Evolutionary conservation across 2,329 filamentous ascomycete species (phyloP).

Genomic region (Sporothrix humicola): DNA sequence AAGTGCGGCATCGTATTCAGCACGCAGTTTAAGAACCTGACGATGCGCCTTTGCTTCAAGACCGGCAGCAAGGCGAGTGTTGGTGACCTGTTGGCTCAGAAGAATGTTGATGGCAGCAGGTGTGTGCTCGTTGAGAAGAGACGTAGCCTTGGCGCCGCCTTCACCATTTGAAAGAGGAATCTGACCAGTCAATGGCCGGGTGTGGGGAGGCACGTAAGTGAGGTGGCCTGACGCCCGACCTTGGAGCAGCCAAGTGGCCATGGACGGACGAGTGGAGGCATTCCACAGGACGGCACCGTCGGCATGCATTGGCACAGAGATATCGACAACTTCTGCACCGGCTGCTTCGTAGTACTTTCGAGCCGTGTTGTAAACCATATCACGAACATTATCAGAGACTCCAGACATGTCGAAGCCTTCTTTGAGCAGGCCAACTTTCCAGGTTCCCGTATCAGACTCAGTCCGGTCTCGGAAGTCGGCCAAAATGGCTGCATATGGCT

Average conservation of each 20-base stretch:
- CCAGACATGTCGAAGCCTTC: constrained; percentile 51
- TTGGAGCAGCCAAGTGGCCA: constrained; percentile 43
- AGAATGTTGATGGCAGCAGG: constrained; percentile 54
- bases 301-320: constrained; percentile 55
- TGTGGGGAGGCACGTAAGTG: constrained; percentile 44
- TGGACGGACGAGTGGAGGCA: constrained; percentile 45
- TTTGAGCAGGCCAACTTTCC: constrained; percentile 53
- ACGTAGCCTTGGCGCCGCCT: constrained; percentile 44
- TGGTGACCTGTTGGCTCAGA: constrained; percentile 46
- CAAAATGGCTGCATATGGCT: constrained; percentile 44
- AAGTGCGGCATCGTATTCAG: constrained; percentile 55
- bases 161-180: constrained; percentile 44
- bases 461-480: constrained; percentile 37
- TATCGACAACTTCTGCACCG: constrained; percentile 52
- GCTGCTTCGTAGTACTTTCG: constrained; percentile 46
- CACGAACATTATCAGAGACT: constrained; percentile 47
- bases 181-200: constrained; percentile 42
- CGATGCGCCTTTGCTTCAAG: constrained; percentile 54
- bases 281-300: constrained; percentile 57
- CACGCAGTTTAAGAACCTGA: constrained; percentile 54
- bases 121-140: constrained; percentile 51
- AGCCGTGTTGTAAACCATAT: constrained; percentile 47
- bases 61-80: constrained; percentile 39
- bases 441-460: constrained; percentile 38
- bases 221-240: constrained; percentile 44